phyloP scores from a whole-genome alignment of 208 protist genomes.

The Porcisia hertigi region DNA sequence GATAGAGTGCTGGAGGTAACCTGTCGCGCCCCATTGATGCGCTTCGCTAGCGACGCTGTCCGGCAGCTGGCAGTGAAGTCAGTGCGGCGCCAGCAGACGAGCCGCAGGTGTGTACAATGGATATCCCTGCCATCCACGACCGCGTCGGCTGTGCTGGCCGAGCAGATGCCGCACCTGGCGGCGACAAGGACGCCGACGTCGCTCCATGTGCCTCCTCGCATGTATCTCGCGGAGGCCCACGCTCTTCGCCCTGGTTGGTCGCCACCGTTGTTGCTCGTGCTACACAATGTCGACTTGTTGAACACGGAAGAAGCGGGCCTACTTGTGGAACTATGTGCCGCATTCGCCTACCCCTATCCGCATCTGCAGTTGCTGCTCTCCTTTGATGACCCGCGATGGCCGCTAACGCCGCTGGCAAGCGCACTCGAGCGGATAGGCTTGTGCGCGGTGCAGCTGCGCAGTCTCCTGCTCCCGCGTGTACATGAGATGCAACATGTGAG shows the following conservation, averaged over 20 bases:
- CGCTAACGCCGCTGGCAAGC: constrained; percentile 18
- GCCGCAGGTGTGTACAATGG: constrained; percentile 45
- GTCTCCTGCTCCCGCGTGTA: constrained; percentile 62
- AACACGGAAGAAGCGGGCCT: constrained; percentile 32
- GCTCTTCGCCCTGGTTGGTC: constrained; percentile 9
- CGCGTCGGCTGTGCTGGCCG: constrained; percentile 9
- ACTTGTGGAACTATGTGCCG: constrained; percentile 49
- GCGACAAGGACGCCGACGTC: neutral
- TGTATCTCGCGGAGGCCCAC: constrained; percentile 8
- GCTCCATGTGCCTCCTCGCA: neutral
- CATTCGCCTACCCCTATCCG: constrained; percentile 37
- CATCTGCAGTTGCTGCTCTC: constrained; percentile 53
- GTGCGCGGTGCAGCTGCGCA: constrained; percentile 58
- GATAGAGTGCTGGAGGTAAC: neutral
- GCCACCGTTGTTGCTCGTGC: constrained; percentile 46
- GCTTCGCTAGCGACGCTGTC: constrained; percentile 18
- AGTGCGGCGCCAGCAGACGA: constrained; percentile 17
- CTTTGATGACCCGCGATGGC: constrained; percentile 73
- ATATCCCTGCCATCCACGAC: constrained; percentile 33
- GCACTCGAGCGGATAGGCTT: constrained; percentile 44
- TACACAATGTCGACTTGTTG: constrained; percentile 72
- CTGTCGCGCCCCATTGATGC: constrained; percentile 15
- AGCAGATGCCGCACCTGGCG: neutral
- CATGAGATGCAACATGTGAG: constrained; percentile 50
- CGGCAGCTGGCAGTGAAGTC: constrained; percentile 15